Conservation (phyloP, 2,329 filamentous ascomycete species). For the Neopestalotiopsis sp. region DNA sequence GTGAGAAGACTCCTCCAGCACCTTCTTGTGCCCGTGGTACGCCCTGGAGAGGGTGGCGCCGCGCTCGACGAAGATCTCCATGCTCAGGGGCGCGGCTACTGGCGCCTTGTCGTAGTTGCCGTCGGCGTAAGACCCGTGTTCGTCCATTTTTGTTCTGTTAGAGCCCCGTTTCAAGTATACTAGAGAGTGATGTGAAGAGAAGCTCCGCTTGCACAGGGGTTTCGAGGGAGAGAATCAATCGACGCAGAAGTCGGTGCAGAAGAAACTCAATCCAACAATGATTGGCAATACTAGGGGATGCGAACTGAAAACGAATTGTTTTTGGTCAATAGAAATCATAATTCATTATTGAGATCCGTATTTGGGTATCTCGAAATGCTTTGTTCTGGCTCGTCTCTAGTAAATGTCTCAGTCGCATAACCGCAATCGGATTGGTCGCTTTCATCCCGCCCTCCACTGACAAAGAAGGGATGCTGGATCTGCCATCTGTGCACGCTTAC, state of each 20-base stretch:
- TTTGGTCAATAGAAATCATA: not conserved
- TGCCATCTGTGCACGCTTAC: not conserved
- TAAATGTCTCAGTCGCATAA: not conserved
- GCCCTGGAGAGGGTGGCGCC: not conserved
- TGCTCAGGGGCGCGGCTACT: not conserved
- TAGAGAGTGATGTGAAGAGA: not conserved
- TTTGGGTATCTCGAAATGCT: not conserved
- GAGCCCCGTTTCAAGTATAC: too few species aligned
- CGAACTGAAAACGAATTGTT: too few species aligned
- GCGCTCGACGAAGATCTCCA: conserved; percentile 2
- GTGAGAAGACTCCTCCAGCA: not conserved
- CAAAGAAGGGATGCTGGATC: not conserved
- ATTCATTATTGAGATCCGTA: not conserved
- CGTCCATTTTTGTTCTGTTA: not conserved
- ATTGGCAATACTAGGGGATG: too few species aligned
- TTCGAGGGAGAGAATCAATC: too few species aligned
- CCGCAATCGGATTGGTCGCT: not conserved
- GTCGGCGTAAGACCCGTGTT: not conserved
- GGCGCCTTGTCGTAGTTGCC: not conserved
- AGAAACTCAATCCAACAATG: too few species aligned
- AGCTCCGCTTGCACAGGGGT: not conserved
- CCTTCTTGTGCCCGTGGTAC: not conserved
- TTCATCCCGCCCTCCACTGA: not conserved
- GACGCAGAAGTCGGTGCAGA: too few species aligned
- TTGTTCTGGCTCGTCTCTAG: not conserved